A percentile compares a stretch with the other conserved stretches of the same genome.
Evolutionary conservation across 2,329 filamentous ascomycete species (phyloP).

Genomic region (Colletotrichum neosansevieriae): DNA sequence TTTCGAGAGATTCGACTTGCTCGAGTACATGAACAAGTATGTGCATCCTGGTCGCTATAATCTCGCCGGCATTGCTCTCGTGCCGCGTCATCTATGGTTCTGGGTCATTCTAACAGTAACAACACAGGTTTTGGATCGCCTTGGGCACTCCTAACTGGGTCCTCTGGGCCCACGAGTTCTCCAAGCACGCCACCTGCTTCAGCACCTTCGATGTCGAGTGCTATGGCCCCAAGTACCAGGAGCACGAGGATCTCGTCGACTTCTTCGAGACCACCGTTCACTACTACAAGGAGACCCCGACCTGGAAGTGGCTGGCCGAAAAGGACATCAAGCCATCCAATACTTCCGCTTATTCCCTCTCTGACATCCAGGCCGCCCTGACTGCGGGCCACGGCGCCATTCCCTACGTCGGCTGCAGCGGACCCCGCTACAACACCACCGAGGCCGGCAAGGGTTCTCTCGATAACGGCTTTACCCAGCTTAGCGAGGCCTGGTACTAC

Average conservation of each 20-base stretch:
- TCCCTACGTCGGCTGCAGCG: constrained; percentile 72
- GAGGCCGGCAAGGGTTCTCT: constrained; percentile 63
- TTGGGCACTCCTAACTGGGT: constrained; percentile 66
- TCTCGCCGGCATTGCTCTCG: background rate
- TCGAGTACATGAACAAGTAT: constrained; percentile 73
- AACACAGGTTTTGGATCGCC: constrained; percentile 63
- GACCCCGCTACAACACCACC: constrained; percentile 71
- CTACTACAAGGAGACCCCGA: constrained; percentile 70
- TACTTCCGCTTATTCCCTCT: constrained; percentile 66
- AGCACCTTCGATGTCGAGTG: constrained; percentile 74
- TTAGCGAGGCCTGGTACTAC: constrained; percentile 77
- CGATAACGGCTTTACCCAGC: constrained; percentile 68
- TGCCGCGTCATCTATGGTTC: too few species aligned
- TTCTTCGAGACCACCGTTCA: constrained; percentile 71
- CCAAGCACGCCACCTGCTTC: constrained; percentile 77
- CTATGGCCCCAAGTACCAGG: constrained; percentile 68
- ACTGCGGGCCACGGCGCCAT: constrained; percentile 62
- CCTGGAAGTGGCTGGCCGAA: constrained; percentile 69
- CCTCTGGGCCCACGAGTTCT: constrained; percentile 77
- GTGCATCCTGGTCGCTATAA: background rate
- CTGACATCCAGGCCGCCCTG: constrained; percentile 64
- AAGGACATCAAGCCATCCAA: constrained; percentile 70
- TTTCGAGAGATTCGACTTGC: constrained; percentile 69
- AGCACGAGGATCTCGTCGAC: constrained; percentile 71
- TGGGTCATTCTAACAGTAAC: constrained; percentile 45